Evolutionary conservation across 2,329 filamentous ascomycete genomes (phyloP), one percentile per base, ranked within the genome.

Genomic region (Talaromyces islandicus): DNA sequence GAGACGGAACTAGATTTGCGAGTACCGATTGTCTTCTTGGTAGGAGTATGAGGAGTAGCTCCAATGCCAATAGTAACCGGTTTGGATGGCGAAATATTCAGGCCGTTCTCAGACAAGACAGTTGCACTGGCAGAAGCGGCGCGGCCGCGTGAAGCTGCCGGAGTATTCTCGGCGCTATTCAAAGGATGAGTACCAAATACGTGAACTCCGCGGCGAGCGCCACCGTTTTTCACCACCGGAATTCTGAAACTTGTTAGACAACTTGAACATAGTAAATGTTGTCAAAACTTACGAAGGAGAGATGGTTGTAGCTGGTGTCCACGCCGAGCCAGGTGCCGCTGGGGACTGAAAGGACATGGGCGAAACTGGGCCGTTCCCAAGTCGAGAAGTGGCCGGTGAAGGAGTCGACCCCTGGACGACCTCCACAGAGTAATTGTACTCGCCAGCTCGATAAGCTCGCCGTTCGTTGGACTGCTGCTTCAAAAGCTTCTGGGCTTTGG

Each of bases 401-500:
- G 78, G 78, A 61, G 76, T 77, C 17, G 71, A 72, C 19, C 74
- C 73, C 57, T 77, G 74, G 14, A 78, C 77, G 38, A 79, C 73
- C 61, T 79, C 78, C 53, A 80, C 78, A 1, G 77, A 79, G 60
- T 76, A 79, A 68, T 92, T 92, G 78, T 97, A 97, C 79, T 97
- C 94, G 60, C 94, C 94, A 61, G 93, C 94, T 62, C 94, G 91
- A 78, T 96, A 97, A 71, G 96, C 91, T 63, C 94, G 92, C 60
- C 92, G 91, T 73, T 96, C 92, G 32, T 94, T 92, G 48, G 93
- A 97, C 72, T 97, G 89, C 65, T 94, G 89, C 83, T 99, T 99
- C 67, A 99, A 83, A 72, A 94, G 87, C 81, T 99, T 99, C 77
- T 99, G 94, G 64, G 93, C 90, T 59, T 94, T 91, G 41, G 94